Conservation (phyloP, 2,329 filamentous ascomycete species). For the Calonectria pseudoturangicola region DNA sequence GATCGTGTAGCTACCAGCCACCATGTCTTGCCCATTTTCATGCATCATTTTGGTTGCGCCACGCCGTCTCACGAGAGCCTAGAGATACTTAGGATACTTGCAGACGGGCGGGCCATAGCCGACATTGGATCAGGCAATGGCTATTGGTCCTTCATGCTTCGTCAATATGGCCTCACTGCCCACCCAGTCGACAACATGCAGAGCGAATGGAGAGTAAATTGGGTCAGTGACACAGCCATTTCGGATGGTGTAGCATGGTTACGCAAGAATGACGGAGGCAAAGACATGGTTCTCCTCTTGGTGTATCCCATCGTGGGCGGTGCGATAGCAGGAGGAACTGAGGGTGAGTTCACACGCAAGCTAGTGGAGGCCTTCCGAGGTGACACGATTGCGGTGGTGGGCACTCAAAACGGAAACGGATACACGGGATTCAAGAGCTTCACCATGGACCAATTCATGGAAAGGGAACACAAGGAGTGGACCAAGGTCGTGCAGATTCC, state of each 20-base stretch:
- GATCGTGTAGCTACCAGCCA: constrained; percentile 74
- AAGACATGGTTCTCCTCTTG: constrained; percentile 77
- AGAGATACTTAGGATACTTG: constrained; percentile 74
- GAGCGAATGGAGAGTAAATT: constrained; percentile 80
- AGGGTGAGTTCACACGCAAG: constrained; percentile 78
- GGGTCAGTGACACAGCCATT: constrained; percentile 80
- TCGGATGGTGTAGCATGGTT: constrained; percentile 77
- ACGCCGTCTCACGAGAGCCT: constrained; percentile 81
- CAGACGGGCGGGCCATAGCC: constrained; percentile 72
- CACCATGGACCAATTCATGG: constrained; percentile 81
- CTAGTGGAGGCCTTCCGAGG: constrained; percentile 78
- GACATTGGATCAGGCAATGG: constrained; percentile 84
- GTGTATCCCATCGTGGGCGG: constrained; percentile 84
- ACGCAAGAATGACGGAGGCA: constrained; percentile 67
- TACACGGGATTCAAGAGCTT: constrained; percentile 81
- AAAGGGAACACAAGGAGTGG: constrained; percentile 73
- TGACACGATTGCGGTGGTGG: constrained; percentile 81
- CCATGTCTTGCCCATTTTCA: constrained; percentile 82
- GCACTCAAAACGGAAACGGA: constrained; percentile 84
- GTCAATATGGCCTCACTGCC: constrained; percentile 73
- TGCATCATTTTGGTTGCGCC: constrained; percentile 87
- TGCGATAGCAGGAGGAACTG: constrained; percentile 77
- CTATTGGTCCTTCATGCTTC: constrained; percentile 85
- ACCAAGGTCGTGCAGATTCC: constrained; percentile 78
- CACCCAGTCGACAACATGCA: constrained; percentile 80